phyloP scores from a whole-genome alignment of 2,329 filamentous ascomycete species.

The Tolypocladium cylindrosporum region DNA sequence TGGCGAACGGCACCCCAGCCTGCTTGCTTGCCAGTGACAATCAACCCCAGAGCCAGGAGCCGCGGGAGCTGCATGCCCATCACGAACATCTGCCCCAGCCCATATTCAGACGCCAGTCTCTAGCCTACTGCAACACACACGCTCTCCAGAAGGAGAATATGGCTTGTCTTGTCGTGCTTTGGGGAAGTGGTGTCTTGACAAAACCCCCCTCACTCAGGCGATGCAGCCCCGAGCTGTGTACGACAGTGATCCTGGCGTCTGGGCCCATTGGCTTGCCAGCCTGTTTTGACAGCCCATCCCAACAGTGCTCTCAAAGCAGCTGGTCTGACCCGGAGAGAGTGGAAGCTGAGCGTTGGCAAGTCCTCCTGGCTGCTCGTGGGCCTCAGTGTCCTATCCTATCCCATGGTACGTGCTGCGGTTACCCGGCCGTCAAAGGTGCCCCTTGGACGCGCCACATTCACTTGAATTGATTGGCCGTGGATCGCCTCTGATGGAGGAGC shows the following conservation, averaged over 20 bases:
- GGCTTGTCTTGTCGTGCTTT: neutral
- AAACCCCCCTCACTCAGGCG: neutral
- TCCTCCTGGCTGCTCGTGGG: neutral
- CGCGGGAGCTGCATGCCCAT: neutral
- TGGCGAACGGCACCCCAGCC: neutral
- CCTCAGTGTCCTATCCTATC: neutral
- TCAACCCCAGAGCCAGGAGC: neutral
- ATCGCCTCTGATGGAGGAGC: slow-evolving; percentile 5
- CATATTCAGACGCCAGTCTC: neutral
- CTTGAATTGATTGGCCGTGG: slow-evolving; percentile 1
- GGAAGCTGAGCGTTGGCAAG: neutral
- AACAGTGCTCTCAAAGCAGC: neutral
- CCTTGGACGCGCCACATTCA: neutral
- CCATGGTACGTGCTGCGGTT: neutral
- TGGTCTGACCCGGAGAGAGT: neutral
- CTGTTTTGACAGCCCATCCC: neutral
- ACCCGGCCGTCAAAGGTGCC: slow-evolving; percentile 3
- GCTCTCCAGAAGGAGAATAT: neutral
- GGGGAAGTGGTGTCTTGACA: slow-evolving; percentile 1
- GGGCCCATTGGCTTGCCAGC: neutral
- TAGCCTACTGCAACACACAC: neutral
- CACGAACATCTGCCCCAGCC: neutral
- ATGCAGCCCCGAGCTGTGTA: neutral
- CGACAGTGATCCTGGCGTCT: neutral
- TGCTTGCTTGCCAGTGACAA: slow-evolving; percentile 4